Conservation (phyloP, 805 yeast genomes). For the Starmerella riodocensis region DNA sequence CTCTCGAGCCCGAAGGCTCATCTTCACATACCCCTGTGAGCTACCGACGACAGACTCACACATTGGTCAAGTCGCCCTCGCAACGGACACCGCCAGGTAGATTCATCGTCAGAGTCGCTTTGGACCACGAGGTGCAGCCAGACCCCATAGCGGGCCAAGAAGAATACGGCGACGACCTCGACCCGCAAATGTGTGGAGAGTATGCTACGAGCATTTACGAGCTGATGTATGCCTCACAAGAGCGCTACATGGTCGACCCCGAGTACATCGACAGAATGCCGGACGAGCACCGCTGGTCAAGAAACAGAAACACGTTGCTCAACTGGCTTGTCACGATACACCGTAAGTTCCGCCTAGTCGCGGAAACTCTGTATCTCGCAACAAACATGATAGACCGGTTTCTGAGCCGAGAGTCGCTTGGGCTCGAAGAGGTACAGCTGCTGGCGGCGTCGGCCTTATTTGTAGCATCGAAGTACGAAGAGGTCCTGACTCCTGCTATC, state of each 20-base stretch:
- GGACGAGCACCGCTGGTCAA: slow-evolving; percentile 49
- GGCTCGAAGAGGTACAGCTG: slow-evolving; percentile 67
- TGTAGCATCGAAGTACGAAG: slow-evolving; percentile 88
- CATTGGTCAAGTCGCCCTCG: neutral
- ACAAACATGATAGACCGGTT: slow-evolving; percentile 80
- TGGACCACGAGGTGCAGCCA: neutral
- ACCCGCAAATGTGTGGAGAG: slow-evolving; percentile 75
- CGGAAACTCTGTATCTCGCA: slow-evolving; percentile 74
- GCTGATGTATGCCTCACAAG: slow-evolving; percentile 60
- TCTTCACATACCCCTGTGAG: neutral
- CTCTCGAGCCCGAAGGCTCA: neutral
- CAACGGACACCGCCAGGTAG: too few relatives aligned
- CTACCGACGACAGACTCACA: too few relatives aligned
- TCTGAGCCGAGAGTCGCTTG: slow-evolving; percentile 61
- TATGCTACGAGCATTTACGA: slow-evolving; percentile 79
- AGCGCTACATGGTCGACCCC: slow-evolving; percentile 49
- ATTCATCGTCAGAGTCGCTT: slow-evolving; percentile 1
- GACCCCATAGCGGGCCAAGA: slow-evolving; percentile 1
- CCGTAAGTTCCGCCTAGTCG: slow-evolving; percentile 63
- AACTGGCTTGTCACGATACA: slow-evolving; percentile 93
- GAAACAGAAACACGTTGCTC: slow-evolving; percentile 70
- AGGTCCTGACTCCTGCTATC: slow-evolving; percentile 76
- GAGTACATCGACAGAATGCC: slow-evolving; percentile 49
- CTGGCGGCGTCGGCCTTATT: slow-evolving; percentile 75
- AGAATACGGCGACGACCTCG: slow-evolving; percentile 27